A percentile compares a stretch with the other conserved stretches of the same genome.
phyloP scores from a whole-genome alignment of 495 filamentous ascomycete genomes.

The Hypoxylon fragiforme region DNA sequence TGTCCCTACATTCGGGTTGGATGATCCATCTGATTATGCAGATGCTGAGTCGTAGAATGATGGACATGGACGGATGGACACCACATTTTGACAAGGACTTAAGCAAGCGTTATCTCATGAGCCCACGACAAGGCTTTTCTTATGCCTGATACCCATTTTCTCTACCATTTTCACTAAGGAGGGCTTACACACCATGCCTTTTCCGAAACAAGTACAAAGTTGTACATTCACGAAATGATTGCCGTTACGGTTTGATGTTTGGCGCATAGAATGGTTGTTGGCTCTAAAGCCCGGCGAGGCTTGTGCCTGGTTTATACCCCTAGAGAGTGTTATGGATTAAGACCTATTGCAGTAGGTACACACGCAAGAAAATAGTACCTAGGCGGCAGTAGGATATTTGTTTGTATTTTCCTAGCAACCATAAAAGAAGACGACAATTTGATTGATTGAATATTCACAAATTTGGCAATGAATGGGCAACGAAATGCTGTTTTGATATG shows the following conservation, averaged over 20 bases:
- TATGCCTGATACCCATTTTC: not conserved
- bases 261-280: conserved; percentile 14
- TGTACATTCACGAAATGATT: conserved; percentile 15
- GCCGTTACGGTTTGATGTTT: conserved; percentile 20
- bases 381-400: too few relatives aligned
- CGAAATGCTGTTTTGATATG: too few relatives aligned
- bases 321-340: not conserved
- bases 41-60: conserved; percentile 14
- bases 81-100: not conserved
- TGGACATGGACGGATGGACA: not conserved
- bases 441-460: too few relatives aligned
- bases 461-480: too few relatives aligned
- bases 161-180: not conserved
- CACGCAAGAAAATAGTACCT: too few relatives aligned
- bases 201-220: conserved; percentile 3
- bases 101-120: not conserved
- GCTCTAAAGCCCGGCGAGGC: conserved; percentile 24
- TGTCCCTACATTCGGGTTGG: conserved; percentile 6
- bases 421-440: too few relatives aligned
- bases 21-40: conserved; percentile 19
- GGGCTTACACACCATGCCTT: not conserved
- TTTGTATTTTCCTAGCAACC: too few relatives aligned
- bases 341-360: not conserved
- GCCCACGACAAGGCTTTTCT: not conserved
- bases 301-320: conserved; percentile 22